These are phyloP conservation scores for Alternaria sp. DNA, from an alignment of 2,329 filamentous ascomycete genomes.

Conservation along the genomic window DNA sequence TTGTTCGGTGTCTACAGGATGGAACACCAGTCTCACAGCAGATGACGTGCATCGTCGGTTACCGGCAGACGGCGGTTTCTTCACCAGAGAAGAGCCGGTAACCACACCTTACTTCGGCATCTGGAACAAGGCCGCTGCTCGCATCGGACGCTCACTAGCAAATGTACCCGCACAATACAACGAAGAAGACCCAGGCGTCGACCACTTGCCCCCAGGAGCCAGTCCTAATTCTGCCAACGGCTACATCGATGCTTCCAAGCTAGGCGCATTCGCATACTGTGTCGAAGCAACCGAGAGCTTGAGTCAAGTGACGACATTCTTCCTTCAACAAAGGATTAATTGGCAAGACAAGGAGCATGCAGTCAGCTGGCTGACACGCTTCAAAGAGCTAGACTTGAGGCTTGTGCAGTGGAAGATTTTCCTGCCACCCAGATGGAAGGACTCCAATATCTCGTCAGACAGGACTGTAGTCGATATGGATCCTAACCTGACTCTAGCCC, in stretches of 20 bases:
- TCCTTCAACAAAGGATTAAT: slow-evolving; percentile 42
- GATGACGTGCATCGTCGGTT: slow-evolving; percentile 43
- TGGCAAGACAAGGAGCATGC: slow-evolving; percentile 46
- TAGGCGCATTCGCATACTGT: slow-evolving; percentile 44
- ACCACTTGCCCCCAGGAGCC: slow-evolving; percentile 27
- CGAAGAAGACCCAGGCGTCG: slow-evolving; percentile 36
- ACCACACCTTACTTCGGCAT: slow-evolving; percentile 43
- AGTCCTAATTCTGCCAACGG: slow-evolving; percentile 41
- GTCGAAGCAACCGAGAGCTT: slow-evolving; percentile 43
- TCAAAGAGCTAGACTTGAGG: slow-evolving; percentile 44
- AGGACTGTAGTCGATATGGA: slow-evolving; percentile 41
- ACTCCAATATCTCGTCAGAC: slow-evolving; percentile 41
- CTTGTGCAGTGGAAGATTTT: slow-evolving; percentile 45
- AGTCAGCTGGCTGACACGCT: slow-evolving; percentile 42
- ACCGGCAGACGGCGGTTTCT: slow-evolving; percentile 43
- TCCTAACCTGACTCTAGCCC: slow-evolving; percentile 42
- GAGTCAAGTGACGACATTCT: slow-evolving; percentile 44
- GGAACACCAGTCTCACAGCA: slow-evolving; percentile 43
- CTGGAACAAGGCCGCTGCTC: slow-evolving; percentile 44
- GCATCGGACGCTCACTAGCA: slow-evolving; percentile 40
- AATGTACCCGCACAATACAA: slow-evolving; percentile 44
- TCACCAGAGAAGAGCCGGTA: slow-evolving; percentile 42
- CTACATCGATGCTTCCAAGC: slow-evolving; percentile 43
- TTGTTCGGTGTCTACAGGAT: slow-evolving; percentile 41
- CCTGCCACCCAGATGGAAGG: slow-evolving; percentile 41